A percentile compares a stretch with the other conserved stretches of the same genome.
phyloP scores from a whole-genome alignment of 257 asterid genomes.

The Solanum boliviense region DNA sequence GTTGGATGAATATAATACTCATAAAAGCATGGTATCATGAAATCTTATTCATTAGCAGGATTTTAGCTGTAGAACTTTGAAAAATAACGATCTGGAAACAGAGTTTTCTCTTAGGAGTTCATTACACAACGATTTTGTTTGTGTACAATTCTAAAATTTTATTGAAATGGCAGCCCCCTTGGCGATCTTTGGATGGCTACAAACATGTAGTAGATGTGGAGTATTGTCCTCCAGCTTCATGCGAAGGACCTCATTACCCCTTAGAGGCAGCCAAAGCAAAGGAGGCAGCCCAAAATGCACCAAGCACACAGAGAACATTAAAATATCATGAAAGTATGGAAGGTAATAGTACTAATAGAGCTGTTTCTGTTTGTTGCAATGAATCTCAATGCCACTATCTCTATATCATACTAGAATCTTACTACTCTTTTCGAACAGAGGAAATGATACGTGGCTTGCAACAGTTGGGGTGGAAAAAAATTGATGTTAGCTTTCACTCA shows the following conservation, averaged over 20 bases:
- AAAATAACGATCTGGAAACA: not conserved
- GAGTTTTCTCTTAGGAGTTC: not conserved
- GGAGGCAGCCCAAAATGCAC: slow-evolving; percentile 72
- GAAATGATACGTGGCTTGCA: slow-evolving; percentile 84
- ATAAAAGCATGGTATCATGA: not conserved
- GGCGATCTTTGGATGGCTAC: slow-evolving; percentile 77
- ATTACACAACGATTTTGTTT: not conserved
- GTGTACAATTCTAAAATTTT: not conserved
- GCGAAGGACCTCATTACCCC: slow-evolving; percentile 53
- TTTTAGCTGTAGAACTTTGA: not conserved
- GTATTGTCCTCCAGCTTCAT: slow-evolving; percentile 59
- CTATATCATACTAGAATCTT: not conserved
- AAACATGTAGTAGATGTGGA: slow-evolving; percentile 71
- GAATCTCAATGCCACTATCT: not conserved
- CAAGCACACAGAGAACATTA: slow-evolving; percentile 33
- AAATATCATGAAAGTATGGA: slow-evolving; percentile 82
- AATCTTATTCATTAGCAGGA: not conserved
- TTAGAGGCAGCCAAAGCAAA: slow-evolving; percentile 82
- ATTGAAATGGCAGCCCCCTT: slow-evolving; percentile 41
- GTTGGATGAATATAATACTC: not conserved
- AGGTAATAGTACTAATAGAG: slow-evolving; percentile 26
- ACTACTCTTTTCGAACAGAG: slow-evolving; percentile 32
- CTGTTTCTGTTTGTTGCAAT: not conserved
- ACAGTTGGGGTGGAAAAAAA: slow-evolving; percentile 76
- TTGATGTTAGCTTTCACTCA: slow-evolving; percentile 81